phyloP scores from a whole-genome alignment of 2,329 filamentous ascomycete species.

The Byssothecium circinans region DNA sequence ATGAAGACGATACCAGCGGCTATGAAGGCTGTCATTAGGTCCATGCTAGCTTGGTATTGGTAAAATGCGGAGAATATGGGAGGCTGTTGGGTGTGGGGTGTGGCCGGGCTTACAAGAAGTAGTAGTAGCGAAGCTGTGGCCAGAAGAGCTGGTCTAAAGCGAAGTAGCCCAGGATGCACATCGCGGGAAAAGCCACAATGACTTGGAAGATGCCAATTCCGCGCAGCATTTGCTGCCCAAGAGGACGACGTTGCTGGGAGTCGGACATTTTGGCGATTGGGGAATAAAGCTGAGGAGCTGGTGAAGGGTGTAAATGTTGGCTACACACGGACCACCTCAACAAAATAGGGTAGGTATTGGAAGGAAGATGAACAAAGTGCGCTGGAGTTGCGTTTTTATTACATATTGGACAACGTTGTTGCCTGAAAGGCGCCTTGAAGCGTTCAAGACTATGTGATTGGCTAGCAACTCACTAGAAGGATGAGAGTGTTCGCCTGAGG shows the following conservation, averaged over 20 bases:
- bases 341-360: too few species aligned
- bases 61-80: background rate
- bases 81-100: background rate
- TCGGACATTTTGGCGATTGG: background rate
- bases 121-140: conserved; percentile 1
- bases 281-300: background rate
- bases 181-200: conserved; percentile 6
- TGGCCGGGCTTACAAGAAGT: conserved; percentile 5
- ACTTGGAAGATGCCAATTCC: conserved; percentile 9
- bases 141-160: conserved; percentile 4
- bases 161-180: conserved; percentile 4
- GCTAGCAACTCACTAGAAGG: background rate
- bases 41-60: background rate
- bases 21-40: conserved; percentile 7
- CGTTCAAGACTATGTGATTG: background rate
- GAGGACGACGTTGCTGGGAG: background rate
- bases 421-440: background rate
- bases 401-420: too few species aligned
- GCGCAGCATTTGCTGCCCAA: conserved; percentile 9
- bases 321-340: too few species aligned
- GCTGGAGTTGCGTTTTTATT: too few species aligned
- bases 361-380: too few species aligned
- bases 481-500: too few species aligned
- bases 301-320: too few species aligned
- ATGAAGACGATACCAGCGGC: conserved; percentile 12